Base-by-base conservation (phyloP, 2,329 filamentous ascomycete species). In the Clarireedia paspali region DNA sequence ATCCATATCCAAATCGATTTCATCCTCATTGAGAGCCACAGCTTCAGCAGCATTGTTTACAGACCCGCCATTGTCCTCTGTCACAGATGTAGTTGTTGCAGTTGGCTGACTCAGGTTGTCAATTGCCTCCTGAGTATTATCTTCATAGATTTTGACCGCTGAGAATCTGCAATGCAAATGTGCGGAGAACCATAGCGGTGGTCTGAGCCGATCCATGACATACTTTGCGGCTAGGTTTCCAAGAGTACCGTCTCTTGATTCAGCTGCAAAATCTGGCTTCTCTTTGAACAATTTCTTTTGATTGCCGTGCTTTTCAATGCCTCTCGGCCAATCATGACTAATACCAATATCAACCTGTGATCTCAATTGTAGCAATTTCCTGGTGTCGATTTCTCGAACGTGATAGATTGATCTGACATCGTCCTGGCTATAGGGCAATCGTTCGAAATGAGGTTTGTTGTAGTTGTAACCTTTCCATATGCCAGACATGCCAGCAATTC, bases 391-490 rank as follows among this genome's bases (percentile, higher is more conserved):
- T 71, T 96, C 91, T 46, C 94, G 81, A 23, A 95, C 83, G 68
- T 97, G 92, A 67, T 96, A 97, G 65, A 95, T 88, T 53, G 82
- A 87, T 69, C 83, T 87, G 58, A 95, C 73, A 53, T 96, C 90
- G 60, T 85, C 82, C 20, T 75, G 68, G 64, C 81, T 88, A 70
- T 96, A 97, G 0, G 94, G 94, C 4, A 99, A 74, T 15, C 91
- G 81, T 73, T 99, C 94, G 61, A 83, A 80, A 67, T 97, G 92
- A 9, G 86, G 77, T 69, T 88, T 91, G 59, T 82, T 81, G 72
- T 95, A 99, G 72, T 96, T 87, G 66, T 85, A 87, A 2, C 85
- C 87, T 70, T 96, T 96, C 88, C 89, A 99, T 61, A 99, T 99
- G 5, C 94, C 94, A 53, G 89, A 94, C 70, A 97, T 76, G 5